Percentiles rank a stretch among this genome's conserved stretches.
These are phyloP conservation scores for Rhazya stricta DNA, from an alignment of 257 asterid species.

Conservation along the genomic window DNA sequence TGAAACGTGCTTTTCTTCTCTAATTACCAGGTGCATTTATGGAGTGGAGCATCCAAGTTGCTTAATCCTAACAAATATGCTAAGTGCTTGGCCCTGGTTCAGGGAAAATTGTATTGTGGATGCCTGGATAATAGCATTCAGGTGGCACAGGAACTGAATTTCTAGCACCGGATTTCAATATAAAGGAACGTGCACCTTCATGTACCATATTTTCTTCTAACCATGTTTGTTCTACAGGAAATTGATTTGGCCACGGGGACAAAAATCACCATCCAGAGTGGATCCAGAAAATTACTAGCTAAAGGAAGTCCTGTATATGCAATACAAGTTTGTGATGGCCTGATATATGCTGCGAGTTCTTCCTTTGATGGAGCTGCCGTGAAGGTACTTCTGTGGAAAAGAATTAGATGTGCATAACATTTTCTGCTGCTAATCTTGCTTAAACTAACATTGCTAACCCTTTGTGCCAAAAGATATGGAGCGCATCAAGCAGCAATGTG, in stretches of 20 bases:
- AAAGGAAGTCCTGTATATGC: constrained; percentile 61
- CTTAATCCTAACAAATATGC: constrained; percentile 57
- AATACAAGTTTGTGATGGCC: constrained; percentile 57
- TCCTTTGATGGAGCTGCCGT: constrained; percentile 61
- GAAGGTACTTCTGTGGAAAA: constrained; percentile 42
- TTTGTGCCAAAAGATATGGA: constrained; percentile 57
- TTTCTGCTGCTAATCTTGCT: constrained; percentile 1
- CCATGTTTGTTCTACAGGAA: constrained; percentile 34
- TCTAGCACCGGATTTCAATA: neutral
- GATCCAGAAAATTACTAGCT: constrained; percentile 59
- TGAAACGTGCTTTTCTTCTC: neutral
- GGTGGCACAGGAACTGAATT: constrained; percentile 33
- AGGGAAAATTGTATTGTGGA: constrained; percentile 74
- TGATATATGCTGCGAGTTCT: constrained; percentile 56
- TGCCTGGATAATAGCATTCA: constrained; percentile 79
- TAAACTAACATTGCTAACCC: neutral
- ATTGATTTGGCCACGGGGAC: constrained; percentile 73
- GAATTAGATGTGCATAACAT: neutral
- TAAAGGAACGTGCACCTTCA: neutral
- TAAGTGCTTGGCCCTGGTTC: constrained; percentile 55
- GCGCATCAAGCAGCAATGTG: constrained; percentile 39
- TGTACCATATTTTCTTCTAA: neutral
- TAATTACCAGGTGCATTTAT: constrained; percentile 50
- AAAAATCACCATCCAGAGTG: constrained; percentile 54
- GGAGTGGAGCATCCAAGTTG: constrained; percentile 61